Base-by-base conservation (phyloP, 1,284 basidiomycete species). In the Mycena sp. region DNA sequence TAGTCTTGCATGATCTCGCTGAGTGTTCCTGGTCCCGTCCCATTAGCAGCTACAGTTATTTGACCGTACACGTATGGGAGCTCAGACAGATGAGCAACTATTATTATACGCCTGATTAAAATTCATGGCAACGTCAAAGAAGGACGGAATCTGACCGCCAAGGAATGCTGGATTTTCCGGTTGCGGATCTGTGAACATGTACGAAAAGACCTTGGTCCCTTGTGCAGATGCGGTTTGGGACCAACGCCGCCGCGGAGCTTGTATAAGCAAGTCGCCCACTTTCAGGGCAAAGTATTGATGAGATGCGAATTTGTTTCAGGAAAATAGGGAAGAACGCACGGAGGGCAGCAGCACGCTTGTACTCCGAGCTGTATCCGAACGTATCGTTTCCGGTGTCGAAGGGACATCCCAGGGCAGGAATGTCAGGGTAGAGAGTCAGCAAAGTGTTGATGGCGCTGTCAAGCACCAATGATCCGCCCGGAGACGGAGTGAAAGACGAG, bases 341-440 rank as follows among this genome's bases (percentile, higher is more conserved):
- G 23, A 85, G 68, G 4, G 84, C 80, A 19, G 83, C 74, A 26
- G 70, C 73, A 23, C 80, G 79, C 64, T 86, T 86, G 70, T 73
- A 85, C 23, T 77, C 70, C 28, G 73, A 71, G 30, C 75, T 77
- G 3, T 81, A 71, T 0, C 82, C 84, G 62, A 85, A 86, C 0
- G 83, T 84, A 32, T 84, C 72, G 58, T 81, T 81, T 1, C 85
- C 84, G 0, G 84, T 83, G 35, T 78, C 77, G 65, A 78, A 85
- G 0, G 84, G 85, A 1, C 81, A 83, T 0, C 85, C 84, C 4
- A 81, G 69, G 3, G 80, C 73, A 10, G 85, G 83, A 45, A 76
- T 72, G 58, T 85, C 77, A 0, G 84, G 84, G 64, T 86, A 86
- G 4, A 84, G 72, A 14, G 78, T 62, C 1, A 85, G 55, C 14